A percentile compares a stretch with the other conserved stretches of the same genome.
Evolutionary conservation across 495 filamentous ascomycete genomes (phyloP).

Genomic region (Baudoinia panamericana): DNA sequence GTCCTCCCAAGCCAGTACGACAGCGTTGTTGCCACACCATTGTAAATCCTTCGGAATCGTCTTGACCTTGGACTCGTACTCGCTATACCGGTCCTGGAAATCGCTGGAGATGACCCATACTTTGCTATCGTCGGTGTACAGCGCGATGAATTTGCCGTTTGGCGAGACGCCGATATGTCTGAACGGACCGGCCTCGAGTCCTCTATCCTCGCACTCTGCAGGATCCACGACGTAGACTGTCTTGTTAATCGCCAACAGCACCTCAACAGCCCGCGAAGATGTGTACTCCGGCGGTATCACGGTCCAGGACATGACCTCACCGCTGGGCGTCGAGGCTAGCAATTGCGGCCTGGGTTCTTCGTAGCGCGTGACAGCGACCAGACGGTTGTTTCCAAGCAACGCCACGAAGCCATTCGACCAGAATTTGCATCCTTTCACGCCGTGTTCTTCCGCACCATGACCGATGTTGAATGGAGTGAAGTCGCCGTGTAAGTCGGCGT

Average conservation of each 20-base stretch:
- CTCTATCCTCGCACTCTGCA: constrained; percentile 77
- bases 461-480: constrained; percentile 94
- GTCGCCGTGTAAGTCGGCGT: constrained; percentile 81
- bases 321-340: constrained; percentile 64
- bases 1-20: constrained; percentile 93
- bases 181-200: constrained; percentile 84
- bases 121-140: constrained; percentile 76
- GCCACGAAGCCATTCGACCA: constrained; percentile 87
- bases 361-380: constrained; percentile 78
- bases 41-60: constrained; percentile 78
- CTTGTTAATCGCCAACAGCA: constrained; percentile 69
- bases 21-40: constrained; percentile 94
- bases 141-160: constrained; percentile 71
- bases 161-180: constrained; percentile 80
- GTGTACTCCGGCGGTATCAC: constrained; percentile 81
- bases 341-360: constrained; percentile 79
- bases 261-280: constrained; percentile 89
- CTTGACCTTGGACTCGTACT: constrained; percentile 76
- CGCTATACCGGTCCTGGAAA: constrained; percentile 80
- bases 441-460: constrained; percentile 70
- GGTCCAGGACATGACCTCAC: constrained; percentile 74
- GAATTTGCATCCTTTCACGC: constrained; percentile 78
- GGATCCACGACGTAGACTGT: constrained; percentile 81
- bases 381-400: constrained; percentile 75
- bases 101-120: constrained; percentile 90